A percentile compares a stretch with the other conserved stretches of the same genome.
Conservation (phyloP, 495 filamentous ascomycete genomes). For the Trichoderma reesei region DNA sequence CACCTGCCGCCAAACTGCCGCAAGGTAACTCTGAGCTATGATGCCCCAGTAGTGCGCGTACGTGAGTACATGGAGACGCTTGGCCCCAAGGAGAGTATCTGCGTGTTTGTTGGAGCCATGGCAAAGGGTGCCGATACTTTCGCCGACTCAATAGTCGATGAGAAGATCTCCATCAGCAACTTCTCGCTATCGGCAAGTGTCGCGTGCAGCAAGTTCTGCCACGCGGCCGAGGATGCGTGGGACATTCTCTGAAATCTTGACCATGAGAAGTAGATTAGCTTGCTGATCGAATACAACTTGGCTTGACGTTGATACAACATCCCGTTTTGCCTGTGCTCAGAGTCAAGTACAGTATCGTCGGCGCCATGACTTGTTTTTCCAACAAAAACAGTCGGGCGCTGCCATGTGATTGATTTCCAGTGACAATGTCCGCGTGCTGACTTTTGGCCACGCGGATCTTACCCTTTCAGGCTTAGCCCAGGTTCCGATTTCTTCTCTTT, state of each 20-base stretch:
- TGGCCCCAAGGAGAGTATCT: constrained; percentile 76
- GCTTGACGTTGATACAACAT: constrained; percentile 36
- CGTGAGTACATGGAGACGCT: constrained; percentile 78
- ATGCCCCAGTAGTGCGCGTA: constrained; percentile 75
- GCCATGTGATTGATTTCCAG: neutral
- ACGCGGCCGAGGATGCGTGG: constrained; percentile 95
- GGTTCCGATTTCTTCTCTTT: neutral
- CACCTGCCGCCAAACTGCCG: constrained; percentile 95
- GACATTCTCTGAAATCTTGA: constrained; percentile 58
- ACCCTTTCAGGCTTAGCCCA: neutral
- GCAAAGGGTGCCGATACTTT: constrained; percentile 94
- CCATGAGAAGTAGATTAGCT: neutral
- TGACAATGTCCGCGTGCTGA: neutral
- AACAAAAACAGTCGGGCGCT: constrained; percentile 55
- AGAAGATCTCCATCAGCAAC: constrained; percentile 96
- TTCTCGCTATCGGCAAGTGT: constrained; percentile 95
- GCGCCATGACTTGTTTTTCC: constrained; percentile 63
- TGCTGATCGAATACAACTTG: neutral
- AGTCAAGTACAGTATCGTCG: constrained; percentile 36
- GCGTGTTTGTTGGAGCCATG: constrained; percentile 97
- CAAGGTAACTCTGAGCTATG: constrained; percentile 91
- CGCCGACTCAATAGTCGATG: constrained; percentile 87
- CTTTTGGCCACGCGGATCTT: neutral
- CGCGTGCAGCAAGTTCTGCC: constrained; percentile 98
- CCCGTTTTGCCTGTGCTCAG: constrained; percentile 26